Conservation (phyloP, 768 basidiomycete genomes). For the Mycena epipterygia region DNA sequence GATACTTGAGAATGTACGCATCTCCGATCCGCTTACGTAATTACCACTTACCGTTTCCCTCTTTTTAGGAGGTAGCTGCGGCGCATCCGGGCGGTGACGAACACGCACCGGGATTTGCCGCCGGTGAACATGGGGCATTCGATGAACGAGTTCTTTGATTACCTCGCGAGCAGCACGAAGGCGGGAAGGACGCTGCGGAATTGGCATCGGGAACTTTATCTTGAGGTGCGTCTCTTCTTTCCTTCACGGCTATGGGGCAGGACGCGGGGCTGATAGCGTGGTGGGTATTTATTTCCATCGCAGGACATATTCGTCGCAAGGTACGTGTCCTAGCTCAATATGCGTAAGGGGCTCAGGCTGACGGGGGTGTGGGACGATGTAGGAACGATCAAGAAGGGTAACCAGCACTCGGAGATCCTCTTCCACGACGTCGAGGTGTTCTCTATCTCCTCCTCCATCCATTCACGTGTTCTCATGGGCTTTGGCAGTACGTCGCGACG, state of each 20-base stretch:
- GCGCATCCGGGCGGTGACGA: constrained; percentile 86
- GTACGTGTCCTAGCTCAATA: constrained; percentile 49
- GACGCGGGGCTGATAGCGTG: no score
- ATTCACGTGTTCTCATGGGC: not conserved
- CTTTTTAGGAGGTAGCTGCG: no score
- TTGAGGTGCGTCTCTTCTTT: constrained; percentile 81
- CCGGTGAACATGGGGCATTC: constrained; percentile 89
- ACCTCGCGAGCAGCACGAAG: constrained; percentile 73
- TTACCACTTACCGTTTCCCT: no score
- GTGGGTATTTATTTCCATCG: constrained; percentile 92
- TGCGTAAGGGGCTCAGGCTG: no score
- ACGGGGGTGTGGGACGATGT: not conserved
- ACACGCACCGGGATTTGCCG: constrained; percentile 87
- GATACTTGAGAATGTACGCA: constrained; percentile 94
- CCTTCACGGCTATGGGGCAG: not conserved
- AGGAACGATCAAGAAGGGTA: constrained; percentile 96
- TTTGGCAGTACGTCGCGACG: constrained; percentile 77
- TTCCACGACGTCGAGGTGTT: constrained; percentile 90
- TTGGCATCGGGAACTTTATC: constrained; percentile 91
- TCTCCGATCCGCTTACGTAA: no score
- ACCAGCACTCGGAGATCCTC: constrained; percentile 95
- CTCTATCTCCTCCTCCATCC: not conserved
- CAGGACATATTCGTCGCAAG: constrained; percentile 96
- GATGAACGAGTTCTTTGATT: constrained; percentile 92
- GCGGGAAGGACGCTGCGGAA: constrained; percentile 84